Evolutionary conservation across 441 rosid species (phyloP), one percentile per base, ranked within the genome.

Genomic region (Adansonia grandidieri): DNA sequence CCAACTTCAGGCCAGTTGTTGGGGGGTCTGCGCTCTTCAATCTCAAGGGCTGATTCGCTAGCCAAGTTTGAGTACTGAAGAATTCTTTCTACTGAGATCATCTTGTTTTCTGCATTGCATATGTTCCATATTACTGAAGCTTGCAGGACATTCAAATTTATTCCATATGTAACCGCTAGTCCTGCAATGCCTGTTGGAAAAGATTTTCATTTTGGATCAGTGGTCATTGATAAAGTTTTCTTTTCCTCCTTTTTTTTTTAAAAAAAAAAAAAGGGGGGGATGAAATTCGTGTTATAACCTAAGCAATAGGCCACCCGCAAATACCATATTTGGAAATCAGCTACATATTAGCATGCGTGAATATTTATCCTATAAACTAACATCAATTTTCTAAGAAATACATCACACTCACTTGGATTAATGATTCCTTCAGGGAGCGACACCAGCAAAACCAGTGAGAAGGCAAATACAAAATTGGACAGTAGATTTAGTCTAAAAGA

Each of bases 81-180:
- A 45, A 96, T 87, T 85, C 99, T 89, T 84, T 96, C 99, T n/a
- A 96, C 97, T 6, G 98, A 96, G 13, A 96, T 96, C 91, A 96
- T 96, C 79, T 94, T 90, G 86, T 92, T 94, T 84, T 96, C 98
- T 69, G 98, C 97, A 82, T 91, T 93, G 82, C 99, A 94, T 50
- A 94, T 90, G 84, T 91, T 92, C 99, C 98, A 93, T 82, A 94
- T 96, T 20, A 93, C 97, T 57, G 86, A 79, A 77, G 99, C 97
- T 89, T 94, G 99, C 82, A 88, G 75, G 64, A 93, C 97, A 83
- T 96, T 96, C 85, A 96, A 85, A 82, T 92, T 93, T 84, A 96
- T 88, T 54, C 97, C 99, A 71, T 96, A 96, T 54, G 99, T 96
- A 40, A 96, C 97, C 1, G 97, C 99, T 77, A 96, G 82, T 72